These are phyloP conservation scores for Aspergillus aculeatinus DNA, from an alignment of 2,329 filamentous ascomycete genomes.

Conservation along the genomic window DNA sequence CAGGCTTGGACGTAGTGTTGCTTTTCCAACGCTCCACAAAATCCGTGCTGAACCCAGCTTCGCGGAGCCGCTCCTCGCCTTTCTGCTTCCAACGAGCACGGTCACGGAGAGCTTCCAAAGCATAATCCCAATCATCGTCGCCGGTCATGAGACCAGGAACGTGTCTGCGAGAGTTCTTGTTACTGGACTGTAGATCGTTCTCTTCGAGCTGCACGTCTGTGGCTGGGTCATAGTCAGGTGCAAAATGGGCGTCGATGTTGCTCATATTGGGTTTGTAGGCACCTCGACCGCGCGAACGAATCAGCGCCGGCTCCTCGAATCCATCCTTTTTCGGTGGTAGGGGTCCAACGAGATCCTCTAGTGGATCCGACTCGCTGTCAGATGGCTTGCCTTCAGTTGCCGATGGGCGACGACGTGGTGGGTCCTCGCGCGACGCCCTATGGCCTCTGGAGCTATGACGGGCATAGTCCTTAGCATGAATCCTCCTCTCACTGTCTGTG, in stretches of 20 bases:
- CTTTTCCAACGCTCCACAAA: conserved; percentile 72
- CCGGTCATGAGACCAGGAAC: conserved; percentile 46
- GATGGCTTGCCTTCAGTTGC: conserved; percentile 8
- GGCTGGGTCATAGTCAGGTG: conserved; percentile 60
- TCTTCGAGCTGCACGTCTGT: conserved; percentile 42
- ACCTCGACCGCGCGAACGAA: conserved; percentile 69
- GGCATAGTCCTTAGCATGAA: conserved; percentile 1
- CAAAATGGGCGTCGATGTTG: conserved; percentile 79
- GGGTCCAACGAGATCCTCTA: conserved; percentile 76
- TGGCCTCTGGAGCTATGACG: conserved; percentile 9
- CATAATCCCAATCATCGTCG: conserved; percentile 73
- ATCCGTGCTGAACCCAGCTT: conserved; percentile 74
- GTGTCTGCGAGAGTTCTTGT: conserved; percentile 42
- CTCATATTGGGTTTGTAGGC: conserved; percentile 57
- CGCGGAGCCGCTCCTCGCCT: conserved; percentile 72
- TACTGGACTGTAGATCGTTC: conserved; percentile 61
- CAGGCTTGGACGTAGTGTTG: conserved; percentile 56
- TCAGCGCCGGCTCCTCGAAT: conserved; percentile 33
- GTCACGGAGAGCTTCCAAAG: conserved; percentile 74
- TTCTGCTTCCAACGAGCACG: conserved; percentile 74
- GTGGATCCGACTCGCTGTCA: conserved; percentile 61
- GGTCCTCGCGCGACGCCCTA: background rate
- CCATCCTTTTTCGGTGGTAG: conserved; percentile 52
- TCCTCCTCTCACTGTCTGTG: conserved; percentile 13
- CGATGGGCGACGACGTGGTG: conserved; percentile 1